Conservation (phyloP, 2,329 filamentous ascomycete species). For the Periconia sp. region DNA sequence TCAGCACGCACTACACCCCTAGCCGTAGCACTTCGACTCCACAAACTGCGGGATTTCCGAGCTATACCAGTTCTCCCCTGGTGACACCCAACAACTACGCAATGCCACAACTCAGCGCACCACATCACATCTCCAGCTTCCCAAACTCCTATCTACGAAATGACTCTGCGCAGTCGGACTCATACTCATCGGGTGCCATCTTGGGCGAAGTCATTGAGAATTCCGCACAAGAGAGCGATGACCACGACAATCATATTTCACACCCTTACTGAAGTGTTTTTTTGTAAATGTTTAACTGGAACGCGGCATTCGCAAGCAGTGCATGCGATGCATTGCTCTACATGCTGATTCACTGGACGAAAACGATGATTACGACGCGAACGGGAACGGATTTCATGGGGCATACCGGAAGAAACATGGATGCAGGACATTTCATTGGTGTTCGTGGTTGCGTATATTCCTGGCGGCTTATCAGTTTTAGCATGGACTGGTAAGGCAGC, state of each 20-base stretch:
- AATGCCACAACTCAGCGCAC: conserved; percentile 43
- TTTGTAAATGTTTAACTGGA: neutral
- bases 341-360: neutral
- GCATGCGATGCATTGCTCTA: neutral
- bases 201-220: conserved; percentile 41
- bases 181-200: conserved; percentile 39
- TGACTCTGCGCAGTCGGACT: conserved; percentile 36
- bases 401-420: neutral
- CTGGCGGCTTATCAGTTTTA: neutral
- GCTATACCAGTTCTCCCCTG: conserved; percentile 44
- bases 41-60: conserved; percentile 44
- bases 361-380: neutral
- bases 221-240: conserved; percentile 34
- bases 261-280: conserved; percentile 23
- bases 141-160: conserved; percentile 42
- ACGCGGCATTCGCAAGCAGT: neutral
- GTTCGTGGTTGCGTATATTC: neutral
- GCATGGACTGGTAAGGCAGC: neutral
- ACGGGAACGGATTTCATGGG: neutral
- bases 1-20: conserved; percentile 44
- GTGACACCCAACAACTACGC: conserved; percentile 38
- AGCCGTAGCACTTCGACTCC: conserved; percentile 38
- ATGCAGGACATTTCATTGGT: neutral
- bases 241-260: conserved; percentile 27
- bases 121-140: conserved; percentile 43